Evolutionary conservation across 2,329 filamentous ascomycete genomes (phyloP).

Genomic region (Stylonectria norvegica): DNA sequence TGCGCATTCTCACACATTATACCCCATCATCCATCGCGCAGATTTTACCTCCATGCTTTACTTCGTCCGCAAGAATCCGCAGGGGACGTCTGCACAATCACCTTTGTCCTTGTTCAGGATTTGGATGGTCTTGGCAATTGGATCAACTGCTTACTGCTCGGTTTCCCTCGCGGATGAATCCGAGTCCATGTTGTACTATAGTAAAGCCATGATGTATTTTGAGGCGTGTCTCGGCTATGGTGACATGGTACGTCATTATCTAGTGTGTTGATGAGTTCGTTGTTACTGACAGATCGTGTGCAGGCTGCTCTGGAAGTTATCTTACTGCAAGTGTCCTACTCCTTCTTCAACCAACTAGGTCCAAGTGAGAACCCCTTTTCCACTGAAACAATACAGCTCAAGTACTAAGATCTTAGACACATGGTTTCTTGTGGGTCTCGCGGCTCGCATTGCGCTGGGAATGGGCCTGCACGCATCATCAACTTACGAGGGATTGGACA

Average conservation of each 20-base stretch:
- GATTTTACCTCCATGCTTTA: constrained; percentile 35
- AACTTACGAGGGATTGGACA: constrained; percentile 32
- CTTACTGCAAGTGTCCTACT: constrained; percentile 46
- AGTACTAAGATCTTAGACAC: constrained; percentile 31
- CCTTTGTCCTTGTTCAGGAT: constrained; percentile 38
- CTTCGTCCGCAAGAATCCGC: constrained; percentile 28
- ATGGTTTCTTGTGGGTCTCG: constrained; percentile 44
- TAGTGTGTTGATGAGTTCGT: neutral
- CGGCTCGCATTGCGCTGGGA: constrained; percentile 41
- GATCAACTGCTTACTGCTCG: constrained; percentile 42
- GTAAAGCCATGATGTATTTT: constrained; percentile 41
- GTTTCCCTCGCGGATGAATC: constrained; percentile 42
- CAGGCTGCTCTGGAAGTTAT: constrained; percentile 42
- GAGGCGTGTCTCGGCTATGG: constrained; percentile 36
- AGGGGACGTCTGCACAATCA: constrained; percentile 28
- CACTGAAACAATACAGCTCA: neutral
- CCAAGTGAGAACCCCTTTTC: constrained; percentile 34
- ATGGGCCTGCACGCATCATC: constrained; percentile 39
- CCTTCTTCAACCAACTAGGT: constrained; percentile 46
- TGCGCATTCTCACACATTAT: constrained; percentile 45
- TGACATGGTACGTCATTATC: constrained; percentile 33
- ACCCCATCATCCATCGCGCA: constrained; percentile 38
- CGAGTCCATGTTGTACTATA: constrained; percentile 41
- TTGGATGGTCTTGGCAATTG: constrained; percentile 50
- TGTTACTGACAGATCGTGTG: neutral